Base-by-base conservation (phyloP, 2,329 filamentous ascomycete genomes). In the Penicillium rolfsii region DNA sequence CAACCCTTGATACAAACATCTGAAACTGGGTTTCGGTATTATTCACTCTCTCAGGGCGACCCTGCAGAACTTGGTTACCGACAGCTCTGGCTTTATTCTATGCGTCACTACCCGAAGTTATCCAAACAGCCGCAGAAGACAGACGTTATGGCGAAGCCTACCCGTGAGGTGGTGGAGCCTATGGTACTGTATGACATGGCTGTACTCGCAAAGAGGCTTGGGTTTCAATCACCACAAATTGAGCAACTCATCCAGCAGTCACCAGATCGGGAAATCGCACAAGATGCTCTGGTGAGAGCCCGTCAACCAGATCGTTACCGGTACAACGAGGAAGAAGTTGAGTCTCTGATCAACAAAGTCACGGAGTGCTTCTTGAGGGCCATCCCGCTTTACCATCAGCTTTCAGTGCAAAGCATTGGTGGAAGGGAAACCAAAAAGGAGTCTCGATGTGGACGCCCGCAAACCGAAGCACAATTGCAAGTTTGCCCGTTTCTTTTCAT, bases 401-500 rank as follows among this genome's bases (percentile, higher is more conserved):
- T 40, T 53, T 40, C 19, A 33, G 40, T 54, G 30, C 35, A 56
- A 40, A 36, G 33, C 54, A 26, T 43, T 55, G 16, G 57, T 46
- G 35, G 62, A 56, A 62, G 45, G 30, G 62, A 62, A 53, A 38
- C 33, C 30, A 67, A 64, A 49, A 57, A 55, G 57, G 57, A 62
- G 49, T 55, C 46, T 52, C 58, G 63, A 41, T 67, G 46, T 48
- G 59, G 63, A 53, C 49, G 60, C 30, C 62, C 63, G 57, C 52
- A 61, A 50, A 43, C 50, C 36, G 12, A 53, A 53, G 63, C 33
- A 12, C 54, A 69, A 53, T 41, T 64, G 33, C 58, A 63, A 57
- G 65, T 65, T 54, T 52, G 30, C 48, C 58, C 9, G 26, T 67
- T 68, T 49, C 65, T 71, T 60, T 71, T 71, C 40, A 46, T 71